Evolutionary conservation across 2,329 filamentous ascomycete species (phyloP).

Genomic region (Colletotrichum eleusines): DNA sequence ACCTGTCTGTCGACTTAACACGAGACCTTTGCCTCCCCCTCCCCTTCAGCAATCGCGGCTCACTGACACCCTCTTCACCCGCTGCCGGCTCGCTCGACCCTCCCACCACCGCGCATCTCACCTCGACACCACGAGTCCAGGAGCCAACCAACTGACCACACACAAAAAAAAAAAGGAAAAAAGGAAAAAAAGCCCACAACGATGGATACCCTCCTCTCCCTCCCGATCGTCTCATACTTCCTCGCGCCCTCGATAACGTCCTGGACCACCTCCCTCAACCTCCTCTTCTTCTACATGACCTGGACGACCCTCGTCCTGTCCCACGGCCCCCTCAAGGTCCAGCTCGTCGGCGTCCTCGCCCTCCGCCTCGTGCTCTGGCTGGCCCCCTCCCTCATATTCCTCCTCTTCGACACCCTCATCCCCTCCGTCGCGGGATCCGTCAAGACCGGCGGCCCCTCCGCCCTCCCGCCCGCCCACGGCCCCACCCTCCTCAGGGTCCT

Average conservation of each 20-base stretch:
- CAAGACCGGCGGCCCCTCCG: slow-evolving; percentile 72
- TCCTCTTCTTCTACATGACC: slow-evolving; percentile 91
- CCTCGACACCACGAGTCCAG: background rate
- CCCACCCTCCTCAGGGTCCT: slow-evolving; percentile 52
- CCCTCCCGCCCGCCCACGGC: slow-evolving; percentile 58
- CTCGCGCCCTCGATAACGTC: slow-evolving; percentile 72
- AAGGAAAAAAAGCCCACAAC: background rate
- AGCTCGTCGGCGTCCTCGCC: slow-evolving; percentile 77
- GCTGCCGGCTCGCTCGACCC: background rate
- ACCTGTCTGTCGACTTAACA: background rate
- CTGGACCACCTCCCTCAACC: slow-evolving; percentile 83
- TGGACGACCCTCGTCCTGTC: slow-evolving; percentile 87
- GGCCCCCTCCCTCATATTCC: slow-evolving; percentile 77
- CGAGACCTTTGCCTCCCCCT: too few relatives aligned
- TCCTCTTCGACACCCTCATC: slow-evolving; percentile 77
- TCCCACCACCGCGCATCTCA: background rate
- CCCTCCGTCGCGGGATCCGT: slow-evolving; percentile 77
- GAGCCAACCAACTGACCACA: too few relatives aligned
- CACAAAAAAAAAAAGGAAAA: too few relatives aligned
- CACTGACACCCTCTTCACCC: background rate
- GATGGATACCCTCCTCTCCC: slow-evolving; percentile 77
- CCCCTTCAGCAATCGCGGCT: background rate
- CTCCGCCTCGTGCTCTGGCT: slow-evolving; percentile 79
- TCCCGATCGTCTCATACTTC: slow-evolving; percentile 79
- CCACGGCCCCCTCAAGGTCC: slow-evolving; percentile 79